phyloP scores from a whole-genome alignment of 2,329 filamentous ascomycete species.

The Periconia macrospinosa region DNA sequence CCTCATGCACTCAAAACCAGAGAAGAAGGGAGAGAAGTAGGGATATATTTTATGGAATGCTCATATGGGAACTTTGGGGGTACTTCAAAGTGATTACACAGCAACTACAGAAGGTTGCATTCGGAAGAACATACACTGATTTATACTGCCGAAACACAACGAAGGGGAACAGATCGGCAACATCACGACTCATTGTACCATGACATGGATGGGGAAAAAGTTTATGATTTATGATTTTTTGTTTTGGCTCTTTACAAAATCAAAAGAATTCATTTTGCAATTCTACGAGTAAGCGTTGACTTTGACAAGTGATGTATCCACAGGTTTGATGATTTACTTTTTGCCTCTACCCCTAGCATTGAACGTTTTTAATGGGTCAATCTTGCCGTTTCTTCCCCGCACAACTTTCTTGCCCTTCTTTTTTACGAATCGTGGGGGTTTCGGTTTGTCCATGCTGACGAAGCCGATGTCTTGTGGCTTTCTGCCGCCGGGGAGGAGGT shows the following conservation, averaged over 20 bases:
- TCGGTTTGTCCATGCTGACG: constrained; percentile 62
- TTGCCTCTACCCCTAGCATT: constrained; percentile 54
- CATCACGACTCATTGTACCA: too few species aligned
- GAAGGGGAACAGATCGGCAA: too few species aligned
- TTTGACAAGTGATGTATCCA: background rate
- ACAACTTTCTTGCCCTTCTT: constrained; percentile 55
- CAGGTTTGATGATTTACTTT: constrained; percentile 23
- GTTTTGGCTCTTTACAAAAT: background rate
- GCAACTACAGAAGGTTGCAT: too few species aligned
- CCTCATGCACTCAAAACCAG: background rate
- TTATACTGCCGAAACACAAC: too few species aligned
- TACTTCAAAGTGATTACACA: too few species aligned
- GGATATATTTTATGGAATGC: background rate
- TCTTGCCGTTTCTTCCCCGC: constrained; percentile 62
- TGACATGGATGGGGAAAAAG: background rate
- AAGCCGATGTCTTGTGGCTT: constrained; percentile 73
- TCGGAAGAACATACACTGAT: too few species aligned
- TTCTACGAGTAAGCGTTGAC: background rate
- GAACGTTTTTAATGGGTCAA: constrained; percentile 87
- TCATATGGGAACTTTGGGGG: background rate
- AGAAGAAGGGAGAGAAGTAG: background rate
- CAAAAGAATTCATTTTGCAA: background rate
- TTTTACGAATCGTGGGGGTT: constrained; percentile 46
- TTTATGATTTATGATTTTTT: background rate
- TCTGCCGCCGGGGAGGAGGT: constrained; percentile 78